Conservation (phyloP, 176 grass and related monocot genomes). For the Zizania latifolia region DNA sequence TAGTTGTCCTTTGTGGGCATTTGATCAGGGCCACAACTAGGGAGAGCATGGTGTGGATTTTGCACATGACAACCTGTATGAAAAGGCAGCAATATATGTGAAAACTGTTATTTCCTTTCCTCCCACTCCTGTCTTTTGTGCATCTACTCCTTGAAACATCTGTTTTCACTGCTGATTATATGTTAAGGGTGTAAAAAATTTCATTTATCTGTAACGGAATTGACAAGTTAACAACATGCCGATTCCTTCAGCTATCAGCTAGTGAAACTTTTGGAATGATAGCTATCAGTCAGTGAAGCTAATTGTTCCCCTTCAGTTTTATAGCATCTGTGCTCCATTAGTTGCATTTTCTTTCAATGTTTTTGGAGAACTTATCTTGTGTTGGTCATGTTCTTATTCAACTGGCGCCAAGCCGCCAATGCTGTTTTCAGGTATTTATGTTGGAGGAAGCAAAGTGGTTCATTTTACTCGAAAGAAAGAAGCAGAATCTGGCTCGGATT, state of each 20-base stretch:
- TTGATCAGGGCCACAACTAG: background rate
- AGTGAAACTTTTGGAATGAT: background rate
- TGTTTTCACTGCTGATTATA: background rate
- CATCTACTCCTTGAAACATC: background rate
- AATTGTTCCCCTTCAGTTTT: background rate
- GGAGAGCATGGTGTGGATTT: constrained; percentile 9
- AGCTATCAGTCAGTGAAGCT: background rate
- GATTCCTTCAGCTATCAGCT: background rate
- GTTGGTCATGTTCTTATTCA: background rate
- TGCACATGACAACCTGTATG: constrained; percentile 15
- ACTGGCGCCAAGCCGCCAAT: background rate
- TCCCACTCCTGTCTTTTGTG: background rate
- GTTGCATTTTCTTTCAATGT: background rate
- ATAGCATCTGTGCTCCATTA: background rate
- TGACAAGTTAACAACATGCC: background rate
- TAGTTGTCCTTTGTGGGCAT: constrained; percentile 21
- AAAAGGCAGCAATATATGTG: constrained; percentile 16
- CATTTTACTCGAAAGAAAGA: constrained; percentile 98
- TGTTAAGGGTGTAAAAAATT: background rate
- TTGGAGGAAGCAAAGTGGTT: constrained; percentile 93
- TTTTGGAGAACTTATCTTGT: constrained; percentile 6
- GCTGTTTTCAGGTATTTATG: constrained; percentile 68
- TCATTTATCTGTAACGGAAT: background rate
- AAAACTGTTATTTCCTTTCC: background rate
- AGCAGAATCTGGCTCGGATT: constrained; percentile 33